phyloP scores from a whole-genome alignment of 305 asterid genomes.

The Fraxinus baroniana region DNA sequence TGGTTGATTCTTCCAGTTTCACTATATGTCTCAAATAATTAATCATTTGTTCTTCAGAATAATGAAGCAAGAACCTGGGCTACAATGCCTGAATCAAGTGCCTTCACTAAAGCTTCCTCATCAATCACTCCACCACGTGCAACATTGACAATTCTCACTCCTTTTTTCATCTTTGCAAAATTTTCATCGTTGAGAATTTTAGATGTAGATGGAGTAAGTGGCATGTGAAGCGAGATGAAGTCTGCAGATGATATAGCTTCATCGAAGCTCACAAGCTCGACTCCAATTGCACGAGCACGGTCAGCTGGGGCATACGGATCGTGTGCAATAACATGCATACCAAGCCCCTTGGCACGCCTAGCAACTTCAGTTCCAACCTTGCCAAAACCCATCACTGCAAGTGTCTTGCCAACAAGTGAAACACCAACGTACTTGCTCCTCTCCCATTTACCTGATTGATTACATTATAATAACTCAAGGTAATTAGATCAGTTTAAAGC shows the following conservation, averaged over 20 bases:
- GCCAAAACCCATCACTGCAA: constrained; percentile 93
- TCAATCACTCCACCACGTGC: constrained; percentile 99
- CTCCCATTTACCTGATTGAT: constrained; percentile 75
- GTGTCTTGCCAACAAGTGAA: constrained; percentile 89
- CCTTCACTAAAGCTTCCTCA: constrained; percentile 88
- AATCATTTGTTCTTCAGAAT: constrained; percentile 9
- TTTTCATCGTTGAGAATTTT: constrained; percentile 78
- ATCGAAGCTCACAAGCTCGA: constrained; percentile 85
- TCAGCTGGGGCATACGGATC: constrained; percentile 98
- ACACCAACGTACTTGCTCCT: constrained; percentile 94
- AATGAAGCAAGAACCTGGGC: constrained; percentile 66
- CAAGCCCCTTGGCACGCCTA: constrained; percentile 95
- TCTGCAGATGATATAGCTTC: constrained; percentile 76
- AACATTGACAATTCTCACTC: constrained; percentile 84
- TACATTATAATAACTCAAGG: constrained; percentile 11
- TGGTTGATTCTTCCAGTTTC: not conserved
- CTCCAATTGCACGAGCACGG: constrained; percentile 96
- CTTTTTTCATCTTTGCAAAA: constrained; percentile 94
- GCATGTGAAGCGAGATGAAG: constrained; percentile 98
- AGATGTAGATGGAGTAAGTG: constrained; percentile 76
- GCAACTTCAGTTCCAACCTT: constrained; percentile 98
- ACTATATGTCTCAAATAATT: not conserved
- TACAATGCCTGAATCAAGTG: constrained; percentile 87
- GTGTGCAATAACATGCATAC: constrained; percentile 92
- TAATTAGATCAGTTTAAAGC: not conserved